phyloP scores from a whole-genome alignment of 495 filamentous ascomycete species.

The Penicillium angulare region DNA sequence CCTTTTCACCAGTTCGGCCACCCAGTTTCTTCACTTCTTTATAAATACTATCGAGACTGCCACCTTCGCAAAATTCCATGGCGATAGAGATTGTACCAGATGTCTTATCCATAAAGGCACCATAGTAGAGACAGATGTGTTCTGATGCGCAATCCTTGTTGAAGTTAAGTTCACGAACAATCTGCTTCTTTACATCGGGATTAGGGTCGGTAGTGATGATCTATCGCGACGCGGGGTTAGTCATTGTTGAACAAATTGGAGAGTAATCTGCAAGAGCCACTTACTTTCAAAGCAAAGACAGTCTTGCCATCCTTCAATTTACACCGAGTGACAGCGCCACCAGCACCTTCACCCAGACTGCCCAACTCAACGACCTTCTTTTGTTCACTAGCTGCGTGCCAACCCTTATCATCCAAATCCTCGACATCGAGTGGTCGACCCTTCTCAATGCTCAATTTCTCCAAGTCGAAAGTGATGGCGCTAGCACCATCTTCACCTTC shows the following conservation, averaged over 20 bases:
- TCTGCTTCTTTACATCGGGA: constrained; percentile 96
- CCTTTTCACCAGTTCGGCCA: constrained; percentile 94
- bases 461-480: constrained; percentile 66
- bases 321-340: constrained; percentile 91
- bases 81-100: constrained; percentile 95
- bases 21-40: constrained; percentile 93
- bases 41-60: constrained; percentile 92
- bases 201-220: constrained; percentile 98
- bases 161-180: constrained; percentile 90
- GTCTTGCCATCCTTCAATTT: constrained; percentile 87
- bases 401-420: constrained; percentile 90
- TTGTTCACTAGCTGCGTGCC: constrained; percentile 87
- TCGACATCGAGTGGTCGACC: constrained; percentile 83
- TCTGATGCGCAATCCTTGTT: constrained; percentile 94
- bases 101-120: constrained; percentile 89
- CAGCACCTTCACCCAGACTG: constrained; percentile 90
- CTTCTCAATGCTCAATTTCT: constrained; percentile 73
- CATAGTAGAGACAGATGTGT: constrained; percentile 96
- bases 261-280: constrained; percentile 9
- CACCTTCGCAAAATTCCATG: constrained; percentile 99
- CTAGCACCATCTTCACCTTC: constrained; percentile 72
- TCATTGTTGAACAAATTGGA: not conserved
- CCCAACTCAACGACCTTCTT: constrained; percentile 86
- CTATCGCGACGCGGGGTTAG: constrained; percentile 41
- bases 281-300: constrained; percentile 93